Evolutionary conservation across 2,329 filamentous ascomycete genomes (phyloP).

Genomic region (Fusarium nematophilum): DNA sequence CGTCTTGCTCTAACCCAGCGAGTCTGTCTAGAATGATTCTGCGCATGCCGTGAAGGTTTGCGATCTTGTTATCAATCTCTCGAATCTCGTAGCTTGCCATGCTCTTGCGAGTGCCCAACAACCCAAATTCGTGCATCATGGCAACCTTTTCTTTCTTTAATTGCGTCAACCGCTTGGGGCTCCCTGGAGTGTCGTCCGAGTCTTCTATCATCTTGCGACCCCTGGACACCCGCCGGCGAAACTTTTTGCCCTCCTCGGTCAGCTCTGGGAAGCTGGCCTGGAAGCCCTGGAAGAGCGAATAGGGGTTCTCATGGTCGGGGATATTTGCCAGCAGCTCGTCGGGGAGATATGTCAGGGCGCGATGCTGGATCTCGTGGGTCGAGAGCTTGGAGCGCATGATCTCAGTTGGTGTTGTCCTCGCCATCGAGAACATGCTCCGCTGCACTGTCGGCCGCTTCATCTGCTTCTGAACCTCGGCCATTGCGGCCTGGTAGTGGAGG

Average conservation of each 20-base stretch:
- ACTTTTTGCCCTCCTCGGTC: slow-evolving; percentile 76
- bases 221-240: slow-evolving; percentile 76
- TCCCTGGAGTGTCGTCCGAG: slow-evolving; percentile 63
- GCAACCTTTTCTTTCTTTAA: slow-evolving; percentile 83
- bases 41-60: slow-evolving; percentile 92
- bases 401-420: slow-evolving; percentile 91
- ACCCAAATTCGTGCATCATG: slow-evolving; percentile 87
- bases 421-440: slow-evolving; percentile 89
- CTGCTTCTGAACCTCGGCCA: slow-evolving; percentile 90
- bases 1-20: slow-evolving; percentile 88
- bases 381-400: slow-evolving; percentile 92
- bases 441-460: slow-evolving; percentile 86
- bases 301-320: slow-evolving; percentile 85
- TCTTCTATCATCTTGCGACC: slow-evolving; percentile 81
- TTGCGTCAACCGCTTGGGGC: slow-evolving; percentile 75
- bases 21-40: slow-evolving; percentile 90
- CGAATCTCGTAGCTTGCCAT: slow-evolving; percentile 97
- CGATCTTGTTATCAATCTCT: slow-evolving; percentile 97
- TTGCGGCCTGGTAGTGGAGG: slow-evolving; percentile 84
- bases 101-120: slow-evolving; percentile 92
- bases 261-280: slow-evolving; percentile 84
- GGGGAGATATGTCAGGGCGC: slow-evolving; percentile 86
- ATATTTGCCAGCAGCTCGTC: slow-evolving; percentile 92
- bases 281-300: slow-evolving; percentile 97
- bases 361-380: slow-evolving; percentile 91